These are phyloP conservation scores for Caulochytrium protostelioides DNA, from an alignment of 371 early-diverging fungal species.

Conservation along the genomic window DNA sequence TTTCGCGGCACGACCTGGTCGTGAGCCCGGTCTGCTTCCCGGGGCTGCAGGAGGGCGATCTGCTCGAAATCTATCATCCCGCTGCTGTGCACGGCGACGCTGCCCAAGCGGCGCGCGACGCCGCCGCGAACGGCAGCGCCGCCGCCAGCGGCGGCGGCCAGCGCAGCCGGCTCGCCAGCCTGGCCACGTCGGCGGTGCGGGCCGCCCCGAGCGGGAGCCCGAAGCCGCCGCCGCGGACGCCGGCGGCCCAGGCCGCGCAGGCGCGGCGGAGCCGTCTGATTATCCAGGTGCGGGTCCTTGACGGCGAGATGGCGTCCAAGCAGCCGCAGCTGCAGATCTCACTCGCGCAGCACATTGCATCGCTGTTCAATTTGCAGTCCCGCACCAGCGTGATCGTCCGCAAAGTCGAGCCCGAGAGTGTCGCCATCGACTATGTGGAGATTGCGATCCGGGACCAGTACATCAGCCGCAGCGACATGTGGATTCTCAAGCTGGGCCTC, in stretches of 20 bases:
- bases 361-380: slow-evolving; percentile 28
- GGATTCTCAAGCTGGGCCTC: slow-evolving; percentile 56
- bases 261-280: slow-evolving; percentile 11
- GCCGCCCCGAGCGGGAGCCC: no score
- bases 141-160: background rate
- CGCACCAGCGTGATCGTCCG: slow-evolving; percentile 31
- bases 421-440: slow-evolving; percentile 60
- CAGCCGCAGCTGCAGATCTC: slow-evolving; percentile 40
- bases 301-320: slow-evolving; percentile 23
- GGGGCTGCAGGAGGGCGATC: slow-evolving; percentile 45
- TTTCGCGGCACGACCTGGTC: slow-evolving; percentile 49
- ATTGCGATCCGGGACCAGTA: slow-evolving; percentile 77
- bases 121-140: background rate
- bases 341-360: slow-evolving; percentile 31
- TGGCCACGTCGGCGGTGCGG: background rate
- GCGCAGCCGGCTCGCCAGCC: background rate
- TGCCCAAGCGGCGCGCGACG: background rate
- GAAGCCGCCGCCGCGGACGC: slow-evolving; percentile 2
- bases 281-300: slow-evolving; percentile 24
- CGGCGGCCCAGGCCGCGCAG: background rate
- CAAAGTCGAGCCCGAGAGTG: slow-evolving; percentile 15
- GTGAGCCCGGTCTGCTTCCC: slow-evolving; percentile 65
- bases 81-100: background rate
- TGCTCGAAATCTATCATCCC: slow-evolving; percentile 41
- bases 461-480: slow-evolving; percentile 81